Evolutionary conservation across 116 monocot genomes (phyloP), one percentile per base, ranked within the genome.

Genomic region (Trichopus zeylanicus): DNA sequence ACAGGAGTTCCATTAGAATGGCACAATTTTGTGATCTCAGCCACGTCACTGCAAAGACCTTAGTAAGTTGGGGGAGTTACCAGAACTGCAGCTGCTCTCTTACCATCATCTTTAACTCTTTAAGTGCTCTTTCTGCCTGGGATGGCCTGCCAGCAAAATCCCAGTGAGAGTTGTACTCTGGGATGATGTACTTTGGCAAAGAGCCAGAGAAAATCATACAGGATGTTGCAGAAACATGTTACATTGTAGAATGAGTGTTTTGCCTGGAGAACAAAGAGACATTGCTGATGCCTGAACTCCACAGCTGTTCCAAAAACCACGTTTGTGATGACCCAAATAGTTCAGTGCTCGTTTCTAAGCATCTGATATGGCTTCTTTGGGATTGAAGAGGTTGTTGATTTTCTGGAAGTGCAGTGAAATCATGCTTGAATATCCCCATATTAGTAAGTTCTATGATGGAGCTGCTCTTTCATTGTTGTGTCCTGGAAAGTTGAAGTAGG

Each of bases 1-100:
- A 84, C 55, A 3, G 87, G 84, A 59, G 87, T 70, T 24, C 74
- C 51, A 32, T 56, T 54, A 0, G 58, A 65, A 65, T 87, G 92
- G 24, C 92, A 92, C 1, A 93, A 1, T 12, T 58, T 29, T 9
- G 61, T 34, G 47, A 88, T 85, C 30, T 69, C 81, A 39, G 61
- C 34, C 61, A 85, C 18, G 56, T 85, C 52, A 58, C 87, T 84
- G 74, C 88, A 88, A 13, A 93, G 67, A 0, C 93, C 93, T 70
- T 93, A 85, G 59, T 93, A 93, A n/a, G 93, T 93, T 5, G 93
- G 93, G 20, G 93, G 81, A 56, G 74, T 79, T 24, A 93, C 32
- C 5, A 93, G 47, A 37, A 88, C 85, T 37, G 84, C 92, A 15
- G 77, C 70, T 53, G 80, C 66, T 7, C 15, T 75, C 59, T 70